Percentiles rank a stretch among this genome's conserved stretches.
These are phyloP conservation scores for Eruca vesicaria DNA, from an alignment of 441 rosid species.

Conservation along the genomic window DNA sequence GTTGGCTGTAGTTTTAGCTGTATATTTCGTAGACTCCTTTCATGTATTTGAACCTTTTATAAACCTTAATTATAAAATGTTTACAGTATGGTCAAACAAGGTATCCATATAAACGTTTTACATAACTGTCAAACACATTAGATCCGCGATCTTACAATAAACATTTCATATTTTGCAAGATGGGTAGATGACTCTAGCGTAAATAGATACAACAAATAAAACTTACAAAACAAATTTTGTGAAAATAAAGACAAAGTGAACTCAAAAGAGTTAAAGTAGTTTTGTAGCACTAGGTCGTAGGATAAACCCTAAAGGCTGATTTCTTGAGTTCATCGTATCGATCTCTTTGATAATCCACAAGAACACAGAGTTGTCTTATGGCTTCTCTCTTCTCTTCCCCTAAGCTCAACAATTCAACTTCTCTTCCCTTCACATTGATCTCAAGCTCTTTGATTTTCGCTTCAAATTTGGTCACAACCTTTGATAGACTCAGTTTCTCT, in stretches of 20 bases:
- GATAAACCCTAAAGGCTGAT: slow-evolving; percentile 17
- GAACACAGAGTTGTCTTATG: slow-evolving; percentile 65
- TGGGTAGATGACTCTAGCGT: not conserved
- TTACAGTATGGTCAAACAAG: not conserved
- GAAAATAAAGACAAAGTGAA: not conserved
- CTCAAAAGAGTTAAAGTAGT: not conserved
- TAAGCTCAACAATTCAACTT: slow-evolving; percentile 41
- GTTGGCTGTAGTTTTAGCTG: not conserved
- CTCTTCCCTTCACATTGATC: slow-evolving; percentile 39
- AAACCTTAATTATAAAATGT: not conserved
- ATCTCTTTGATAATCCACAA: slow-evolving; percentile 55
- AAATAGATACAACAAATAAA: not conserved
- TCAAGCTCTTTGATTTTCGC: slow-evolving; percentile 44
- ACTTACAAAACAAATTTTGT: not conserved
- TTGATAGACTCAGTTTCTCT: slow-evolving; percentile 31
- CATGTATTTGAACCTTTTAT: not conserved
- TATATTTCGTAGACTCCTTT: not conserved
- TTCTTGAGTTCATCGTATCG: slow-evolving; percentile 49
- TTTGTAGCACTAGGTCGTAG: not conserved
- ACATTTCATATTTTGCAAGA: slow-evolving; percentile 1
- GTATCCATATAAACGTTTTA: not conserved
- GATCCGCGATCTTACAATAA: not conserved
- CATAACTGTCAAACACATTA: not conserved
- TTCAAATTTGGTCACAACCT: slow-evolving; percentile 38
- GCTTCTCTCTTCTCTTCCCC: slow-evolving; percentile 90